Conservation (phyloP, 108 stramenopile genomes). For the Cyclotella kingstonii region DNA sequence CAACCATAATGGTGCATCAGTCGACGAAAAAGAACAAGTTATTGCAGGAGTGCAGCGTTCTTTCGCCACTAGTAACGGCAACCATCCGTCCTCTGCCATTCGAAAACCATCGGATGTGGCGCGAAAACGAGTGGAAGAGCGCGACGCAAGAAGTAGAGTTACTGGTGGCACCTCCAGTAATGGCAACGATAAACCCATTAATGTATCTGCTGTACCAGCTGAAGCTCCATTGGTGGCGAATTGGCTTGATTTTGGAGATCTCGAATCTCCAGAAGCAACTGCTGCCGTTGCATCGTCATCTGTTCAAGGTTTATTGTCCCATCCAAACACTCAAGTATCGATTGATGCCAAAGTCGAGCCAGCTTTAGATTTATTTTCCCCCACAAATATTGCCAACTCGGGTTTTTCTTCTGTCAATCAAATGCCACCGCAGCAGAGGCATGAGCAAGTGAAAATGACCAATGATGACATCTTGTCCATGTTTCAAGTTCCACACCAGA, state of each 20-base stretch:
- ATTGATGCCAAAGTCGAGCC: conserved; percentile 9
- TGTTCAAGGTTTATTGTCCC: conserved; percentile 5
- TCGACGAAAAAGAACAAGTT: conserved; percentile 25
- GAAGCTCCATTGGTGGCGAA: conserved; percentile 45
- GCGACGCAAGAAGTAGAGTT: conserved; percentile 49
- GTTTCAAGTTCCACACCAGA: conserved; percentile 50
- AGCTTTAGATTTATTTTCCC: conserved; percentile 47
- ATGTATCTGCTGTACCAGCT: conserved; percentile 29
- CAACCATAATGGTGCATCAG: neutral
- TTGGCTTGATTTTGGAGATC: conserved; percentile 51
- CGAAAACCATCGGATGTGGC: conserved; percentile 78
- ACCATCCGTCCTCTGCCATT: neutral
- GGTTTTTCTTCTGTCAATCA: neutral
- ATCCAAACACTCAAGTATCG: neutral
- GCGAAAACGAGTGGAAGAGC: conserved; percentile 58
- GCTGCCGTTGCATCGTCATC: conserved; percentile 31
- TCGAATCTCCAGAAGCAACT: conserved; percentile 34
- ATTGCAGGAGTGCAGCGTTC: conserved; percentile 33
- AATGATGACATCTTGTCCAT: conserved; percentile 69
- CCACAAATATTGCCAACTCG: conserved; percentile 31
- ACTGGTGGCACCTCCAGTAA: conserved; percentile 12
- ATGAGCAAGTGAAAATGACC: conserved; percentile 37
- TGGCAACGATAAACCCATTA: conserved; percentile 27
- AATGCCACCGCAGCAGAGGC: conserved; percentile 11
- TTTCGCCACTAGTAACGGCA: conserved; percentile 11